phyloP scores from a whole-genome alignment of 371 early-diverging fungal species.

The Circinella umbellata region DNA sequence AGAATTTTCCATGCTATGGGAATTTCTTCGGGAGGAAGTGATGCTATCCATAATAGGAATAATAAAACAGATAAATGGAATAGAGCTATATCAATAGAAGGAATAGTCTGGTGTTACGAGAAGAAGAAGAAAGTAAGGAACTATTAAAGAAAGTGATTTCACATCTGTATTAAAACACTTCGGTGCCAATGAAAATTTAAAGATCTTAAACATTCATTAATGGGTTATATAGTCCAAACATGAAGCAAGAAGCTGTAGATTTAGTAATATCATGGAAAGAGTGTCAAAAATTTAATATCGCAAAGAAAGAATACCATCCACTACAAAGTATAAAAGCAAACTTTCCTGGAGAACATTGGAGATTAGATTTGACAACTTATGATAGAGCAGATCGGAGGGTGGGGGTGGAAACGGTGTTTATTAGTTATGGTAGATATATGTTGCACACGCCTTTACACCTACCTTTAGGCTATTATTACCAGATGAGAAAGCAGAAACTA shows the following conservation, averaged over 20 bases:
- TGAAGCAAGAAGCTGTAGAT: constrained; percentile 23
- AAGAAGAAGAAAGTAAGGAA: constrained; percentile 9
- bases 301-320: constrained; percentile 19
- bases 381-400: no score
- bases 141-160: constrained; percentile 16
- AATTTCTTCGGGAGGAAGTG: background rate
- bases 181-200: constrained; percentile 21
- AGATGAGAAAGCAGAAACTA: constrained; percentile 5
- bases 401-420: no score
- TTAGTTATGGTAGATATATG: constrained; percentile 29
- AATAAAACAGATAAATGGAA: background rate
- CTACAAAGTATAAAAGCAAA: constrained; percentile 16
- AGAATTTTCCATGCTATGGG: constrained; percentile 6
- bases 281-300: constrained; percentile 24
- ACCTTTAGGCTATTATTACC: constrained; percentile 15
- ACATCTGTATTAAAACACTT: constrained; percentile 20
- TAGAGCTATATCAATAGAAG: background rate
- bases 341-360: constrained; percentile 22
- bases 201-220: constrained; percentile 14
- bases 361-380: constrained; percentile 18
- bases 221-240: constrained; percentile 22
- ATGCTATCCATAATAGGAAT: background rate
- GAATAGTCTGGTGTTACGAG: background rate
- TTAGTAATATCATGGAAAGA: constrained; percentile 10
- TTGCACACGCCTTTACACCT: constrained; percentile 22